Base-by-base conservation (phyloP, 768 basidiomycete species). In the Boletus vermiculosoides region DNA sequence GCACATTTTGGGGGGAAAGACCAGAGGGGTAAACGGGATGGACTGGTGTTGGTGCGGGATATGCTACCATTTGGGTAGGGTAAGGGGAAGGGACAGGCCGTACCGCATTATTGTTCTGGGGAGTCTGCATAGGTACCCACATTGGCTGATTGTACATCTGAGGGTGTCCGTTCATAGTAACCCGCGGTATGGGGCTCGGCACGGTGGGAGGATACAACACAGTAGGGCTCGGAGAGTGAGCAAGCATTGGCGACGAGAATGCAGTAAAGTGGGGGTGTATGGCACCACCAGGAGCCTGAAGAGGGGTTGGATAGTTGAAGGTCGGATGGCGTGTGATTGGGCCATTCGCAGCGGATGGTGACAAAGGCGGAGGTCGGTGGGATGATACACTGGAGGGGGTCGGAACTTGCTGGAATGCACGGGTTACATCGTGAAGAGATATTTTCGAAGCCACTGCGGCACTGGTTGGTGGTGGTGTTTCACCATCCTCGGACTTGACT, bases 331-430 rank as follows among this genome's bases (percentile, higher is more conserved):
- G 73, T 10, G 62, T 63, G 28, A 62, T 66, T 45, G 62, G 60
- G 18, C 68, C 68, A 45, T 69, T 77, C 1, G 73, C 75, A 5
- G 76, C 71, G 18, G 83, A 74, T 22, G 84, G 79, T 22, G 86
- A 82, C 50, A 83, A 73, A 2, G 83, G 73, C 28, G 67, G 60
- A 33, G 80, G 73, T 58, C 83, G 78, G 59, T 78, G 80, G 37
- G 77, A 66, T 13, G 78, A 66, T 45, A 78, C 71, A 46, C 68
- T 80, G 15, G 80, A 79, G 3, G 88, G 78, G 7, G 83, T 74
- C 4, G 91, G 91, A 28, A 93, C 92, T 71, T 87, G 87, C 66
- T 94, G 92, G 74, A 94, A 94, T 22, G 91, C 90, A 56, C 88
- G 84, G 13, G 88, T 91, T 34, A 92, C 90, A 54, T 94, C 92